Percentiles rank a stretch among this genome's conserved stretches.
These are phyloP conservation scores for Microglena sp. DNA, from an alignment of 139 green algal species.

Conservation along the genomic window DNA sequence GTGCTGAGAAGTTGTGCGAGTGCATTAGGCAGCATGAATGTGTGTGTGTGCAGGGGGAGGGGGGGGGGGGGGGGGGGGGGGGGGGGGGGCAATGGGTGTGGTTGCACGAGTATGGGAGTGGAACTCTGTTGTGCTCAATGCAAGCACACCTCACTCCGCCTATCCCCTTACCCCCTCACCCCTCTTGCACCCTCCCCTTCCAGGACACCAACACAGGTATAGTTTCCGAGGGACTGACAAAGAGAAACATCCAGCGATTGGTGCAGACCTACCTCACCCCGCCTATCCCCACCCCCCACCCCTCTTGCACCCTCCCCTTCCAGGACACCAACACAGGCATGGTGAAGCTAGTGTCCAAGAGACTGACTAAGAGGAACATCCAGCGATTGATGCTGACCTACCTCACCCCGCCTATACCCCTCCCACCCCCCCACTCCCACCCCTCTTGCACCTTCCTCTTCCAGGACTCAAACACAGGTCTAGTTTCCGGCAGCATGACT, in stretches of 20 bases:
- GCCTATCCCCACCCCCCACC: too few species aligned
- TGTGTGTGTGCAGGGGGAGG: neutral
- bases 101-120: neutral
- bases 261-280: slow-evolving; percentile 86
- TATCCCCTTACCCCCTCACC: too few species aligned
- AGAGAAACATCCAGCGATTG: slow-evolving; percentile 70
- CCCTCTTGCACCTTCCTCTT: too few species aligned
- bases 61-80: too few species aligned
- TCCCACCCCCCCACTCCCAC: too few species aligned
- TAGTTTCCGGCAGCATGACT: slow-evolving; percentile 55
- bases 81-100: neutral
- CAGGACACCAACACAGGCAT: slow-evolving; percentile 80
- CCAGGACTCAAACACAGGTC: slow-evolving; percentile 76
- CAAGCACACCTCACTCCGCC: too few species aligned
- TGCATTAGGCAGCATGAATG: neutral
- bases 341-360: slow-evolving; percentile 61
- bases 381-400: slow-evolving; percentile 85
- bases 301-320: too few species aligned
- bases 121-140: neutral
- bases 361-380: slow-evolving; percentile 53
- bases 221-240: slow-evolving; percentile 43
- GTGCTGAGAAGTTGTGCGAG: neutral
- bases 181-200: too few species aligned
- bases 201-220: slow-evolving; percentile 80
- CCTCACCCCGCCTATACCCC: too few species aligned